Base-by-base conservation (phyloP, 257 asterid species). In the Scutellaria baicalensis region DNA sequence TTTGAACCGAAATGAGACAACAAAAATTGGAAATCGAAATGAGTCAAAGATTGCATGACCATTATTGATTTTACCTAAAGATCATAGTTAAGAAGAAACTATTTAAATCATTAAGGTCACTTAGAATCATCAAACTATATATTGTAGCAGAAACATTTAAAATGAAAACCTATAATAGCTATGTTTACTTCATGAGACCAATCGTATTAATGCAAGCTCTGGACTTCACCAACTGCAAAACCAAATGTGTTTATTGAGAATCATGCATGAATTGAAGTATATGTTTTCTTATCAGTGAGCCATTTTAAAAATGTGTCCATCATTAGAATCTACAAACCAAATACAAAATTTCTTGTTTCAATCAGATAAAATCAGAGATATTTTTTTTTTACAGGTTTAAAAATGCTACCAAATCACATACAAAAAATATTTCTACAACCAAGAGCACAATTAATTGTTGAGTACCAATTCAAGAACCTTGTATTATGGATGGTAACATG, bases 41-140 rank as follows among this genome's bases (percentile, higher is more conserved):
- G n/a, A n/a, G 93, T 78, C 87, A 94, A 80, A 61, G 97, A 86
- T 71, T 91, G 89, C 97, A 91, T 91, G 71, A 97, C 90, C 97
- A 94, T 89, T 50, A 97, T 81, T 23, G 99, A 94, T 83, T 91
- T 97, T 79, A 91, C 99, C 99, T 94, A 68, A 33, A 67, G 48
- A 66, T 44, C 52, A 68, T 42, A 75, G 73, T 60, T 74, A 40
- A 20, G 52, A 71, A 63, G 66, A 65, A 27, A 27, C 33, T 27
- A 71, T 7, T 63, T 33, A 5, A 68, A 33, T 45, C 47, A 64
- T 47, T 13, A 58, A 77, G 48, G 33, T 42, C 20, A 66, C 59
- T 38, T 21, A 59, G 57, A 70, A 50, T 62, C 31, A 23, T 49
- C 27, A 59, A 69, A 61, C 33, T n/a, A n/a, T n/a, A n/a, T n/a